Conservation (phyloP, 768 basidiomycete species). For the Phylloporus sp. region DNA sequence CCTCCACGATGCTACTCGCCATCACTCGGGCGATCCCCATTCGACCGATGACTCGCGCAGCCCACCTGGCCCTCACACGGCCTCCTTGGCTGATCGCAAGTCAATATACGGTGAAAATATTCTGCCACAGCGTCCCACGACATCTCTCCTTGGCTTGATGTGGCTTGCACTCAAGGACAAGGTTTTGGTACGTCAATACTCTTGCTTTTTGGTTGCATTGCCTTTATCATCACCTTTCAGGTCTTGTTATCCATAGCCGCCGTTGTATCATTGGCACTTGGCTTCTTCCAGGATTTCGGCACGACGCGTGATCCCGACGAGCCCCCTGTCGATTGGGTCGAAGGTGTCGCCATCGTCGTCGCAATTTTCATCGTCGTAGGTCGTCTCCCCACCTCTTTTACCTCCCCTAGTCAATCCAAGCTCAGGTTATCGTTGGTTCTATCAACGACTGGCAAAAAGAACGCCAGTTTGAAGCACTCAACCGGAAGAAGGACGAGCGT, state of each 20-base stretch:
- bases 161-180: constrained; percentile 87
- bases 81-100: constrained; percentile 54
- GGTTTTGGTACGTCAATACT: constrained; percentile 58
- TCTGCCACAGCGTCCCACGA: constrained; percentile 64
- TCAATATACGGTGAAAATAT: constrained; percentile 73
- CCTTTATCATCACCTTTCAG: constrained; percentile 35
- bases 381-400: background rate
- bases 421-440: constrained; percentile 81
- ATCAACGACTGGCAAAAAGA: constrained; percentile 99
- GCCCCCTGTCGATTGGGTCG: constrained; percentile 94
- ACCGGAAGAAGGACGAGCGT: constrained; percentile 94
- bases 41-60: background rate
- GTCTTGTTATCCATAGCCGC: constrained; percentile 90
- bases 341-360: constrained; percentile 80
- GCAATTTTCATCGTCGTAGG: constrained; percentile 71
- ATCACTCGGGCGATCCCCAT: constrained; percentile 2
- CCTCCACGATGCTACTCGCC: background rate
- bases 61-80: constrained; percentile 21
- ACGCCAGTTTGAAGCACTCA: constrained; percentile 86
- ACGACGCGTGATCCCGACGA: constrained; percentile 49
- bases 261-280: constrained; percentile 86
- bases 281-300: constrained; percentile 92
- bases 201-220: background rate
- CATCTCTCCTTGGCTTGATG: constrained; percentile 71
- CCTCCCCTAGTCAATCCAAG: background rate